phyloP scores from a whole-genome alignment of 176 grass and related monocot genomes.

The Oryza rufipogon region DNA sequence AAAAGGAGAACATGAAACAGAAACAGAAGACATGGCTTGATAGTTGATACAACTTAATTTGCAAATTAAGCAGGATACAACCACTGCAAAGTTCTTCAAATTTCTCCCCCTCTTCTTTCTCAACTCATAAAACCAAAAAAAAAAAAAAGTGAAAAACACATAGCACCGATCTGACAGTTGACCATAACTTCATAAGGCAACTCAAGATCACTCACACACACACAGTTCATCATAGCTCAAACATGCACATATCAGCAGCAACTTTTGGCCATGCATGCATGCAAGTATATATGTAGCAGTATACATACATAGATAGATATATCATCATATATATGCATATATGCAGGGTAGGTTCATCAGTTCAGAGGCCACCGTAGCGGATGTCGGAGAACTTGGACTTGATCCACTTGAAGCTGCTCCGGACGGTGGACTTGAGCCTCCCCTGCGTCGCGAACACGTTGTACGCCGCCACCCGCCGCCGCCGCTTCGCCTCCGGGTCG shows the following conservation, averaged over 20 bases:
- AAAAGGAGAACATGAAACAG: not conserved
- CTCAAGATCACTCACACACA: conserved; percentile 30
- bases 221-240: conserved; percentile 5
- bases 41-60: conserved; percentile 27
- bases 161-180: conserved; percentile 21
- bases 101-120: not conserved
- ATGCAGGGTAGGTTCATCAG: not conserved
- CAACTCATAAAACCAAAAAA: not conserved
- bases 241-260: conserved; percentile 27
- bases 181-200: conserved; percentile 10
- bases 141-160: conserved; percentile 15
- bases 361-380: conserved; percentile 72
- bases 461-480: conserved; percentile 84
- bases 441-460: conserved; percentile 90
- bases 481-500: conserved; percentile 93
- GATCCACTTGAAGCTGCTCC: conserved; percentile 94
- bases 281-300: not conserved
- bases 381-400: conserved; percentile 89
- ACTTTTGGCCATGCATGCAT: conserved; percentile 28
- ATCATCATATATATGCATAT: not conserved
- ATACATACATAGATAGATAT: not conserved
- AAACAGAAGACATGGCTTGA: conserved; percentile 5
- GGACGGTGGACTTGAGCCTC: conserved; percentile 81
- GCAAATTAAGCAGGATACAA: conserved; percentile 33
- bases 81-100: not conserved